A percentile compares a stretch with the other conserved stretches of the same genome.
These are phyloP conservation scores for Gossypium raimondii DNA, from an alignment of 345 rosid species.

Conservation along the genomic window DNA sequence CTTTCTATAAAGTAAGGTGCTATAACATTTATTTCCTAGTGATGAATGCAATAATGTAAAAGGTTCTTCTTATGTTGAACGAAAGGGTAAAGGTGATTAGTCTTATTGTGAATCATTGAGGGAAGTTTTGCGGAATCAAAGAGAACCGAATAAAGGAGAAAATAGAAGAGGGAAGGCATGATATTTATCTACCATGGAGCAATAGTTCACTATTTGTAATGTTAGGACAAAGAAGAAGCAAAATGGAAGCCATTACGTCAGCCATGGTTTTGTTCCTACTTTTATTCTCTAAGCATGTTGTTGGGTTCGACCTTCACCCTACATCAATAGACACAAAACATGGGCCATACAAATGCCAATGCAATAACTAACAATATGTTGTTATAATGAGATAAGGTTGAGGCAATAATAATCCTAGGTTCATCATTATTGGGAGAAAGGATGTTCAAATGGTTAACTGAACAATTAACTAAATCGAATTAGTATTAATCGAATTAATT, in stretches of 20 bases:
- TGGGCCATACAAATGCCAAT: no score
- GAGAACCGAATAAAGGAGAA: neutral
- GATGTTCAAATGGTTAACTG: no score
- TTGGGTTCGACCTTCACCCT: neutral
- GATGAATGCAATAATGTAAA: no score
- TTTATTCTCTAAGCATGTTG: neutral
- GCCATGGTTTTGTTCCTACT: neutral
- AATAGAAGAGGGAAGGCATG: neutral
- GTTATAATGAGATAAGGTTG: neutral
- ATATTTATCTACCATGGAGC: neutral
- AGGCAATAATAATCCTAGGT: no score
- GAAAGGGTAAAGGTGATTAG: neutral
- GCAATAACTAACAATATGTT: neutral
- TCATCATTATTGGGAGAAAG: no score
- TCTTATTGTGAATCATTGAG: neutral
- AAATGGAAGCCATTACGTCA: neutral
- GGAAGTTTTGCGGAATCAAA: neutral
- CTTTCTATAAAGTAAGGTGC: no score
- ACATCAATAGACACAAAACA: neutral
- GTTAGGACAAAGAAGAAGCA: neutral
- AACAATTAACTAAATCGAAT: no score
- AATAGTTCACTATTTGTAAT: neutral
- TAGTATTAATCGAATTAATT: no score
- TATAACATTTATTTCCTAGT: no score
- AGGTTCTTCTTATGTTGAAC: neutral